phyloP scores from a whole-genome alignment of 2,329 filamentous ascomycete genomes.

The Drechslerella dactyloides region DNA sequence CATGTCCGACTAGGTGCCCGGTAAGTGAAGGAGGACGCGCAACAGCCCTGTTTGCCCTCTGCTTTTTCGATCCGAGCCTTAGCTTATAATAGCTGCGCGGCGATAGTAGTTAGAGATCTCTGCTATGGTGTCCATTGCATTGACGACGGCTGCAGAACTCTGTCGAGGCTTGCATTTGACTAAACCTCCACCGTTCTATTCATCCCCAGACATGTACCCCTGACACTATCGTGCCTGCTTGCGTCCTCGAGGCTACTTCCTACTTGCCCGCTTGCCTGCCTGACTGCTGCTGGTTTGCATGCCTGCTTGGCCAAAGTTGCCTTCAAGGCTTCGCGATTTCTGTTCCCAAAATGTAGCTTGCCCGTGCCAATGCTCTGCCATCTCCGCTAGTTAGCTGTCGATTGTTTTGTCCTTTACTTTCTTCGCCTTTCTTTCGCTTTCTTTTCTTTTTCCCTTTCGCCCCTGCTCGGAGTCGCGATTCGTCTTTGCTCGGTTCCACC shows the following conservation, averaged over 20 bases:
- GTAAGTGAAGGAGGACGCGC: conserved; percentile 48
- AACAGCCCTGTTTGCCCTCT: conserved; percentile 24
- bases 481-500: conserved; percentile 21
- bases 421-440: conserved; percentile 1
- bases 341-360: neutral
- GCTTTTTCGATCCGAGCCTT: conserved; percentile 7
- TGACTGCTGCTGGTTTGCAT: neutral
- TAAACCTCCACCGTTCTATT: conserved; percentile 18
- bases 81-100: conserved; percentile 1
- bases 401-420: conserved; percentile 6
- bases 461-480: conserved; percentile 42
- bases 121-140: conserved; percentile 13
- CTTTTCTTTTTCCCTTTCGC: conserved; percentile 16
- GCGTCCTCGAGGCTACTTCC: neutral
- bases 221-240: conserved; percentile 9
- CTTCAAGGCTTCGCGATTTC: neutral
- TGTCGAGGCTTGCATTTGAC: conserved; percentile 4
- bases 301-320: conserved; percentile 18
- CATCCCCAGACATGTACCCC: conserved; percentile 18
- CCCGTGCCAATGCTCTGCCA: conserved; percentile 11
- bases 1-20: conserved; percentile 33
- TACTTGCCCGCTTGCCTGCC: conserved; percentile 8
- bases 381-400: conserved; percentile 5
- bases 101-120: neutral
- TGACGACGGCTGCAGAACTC: conserved; percentile 1